Percentiles rank a stretch among this genome's conserved stretches.
Conservation (phyloP, 306 rosid genomes). For the Hylodesmum podocarpum region DNA sequence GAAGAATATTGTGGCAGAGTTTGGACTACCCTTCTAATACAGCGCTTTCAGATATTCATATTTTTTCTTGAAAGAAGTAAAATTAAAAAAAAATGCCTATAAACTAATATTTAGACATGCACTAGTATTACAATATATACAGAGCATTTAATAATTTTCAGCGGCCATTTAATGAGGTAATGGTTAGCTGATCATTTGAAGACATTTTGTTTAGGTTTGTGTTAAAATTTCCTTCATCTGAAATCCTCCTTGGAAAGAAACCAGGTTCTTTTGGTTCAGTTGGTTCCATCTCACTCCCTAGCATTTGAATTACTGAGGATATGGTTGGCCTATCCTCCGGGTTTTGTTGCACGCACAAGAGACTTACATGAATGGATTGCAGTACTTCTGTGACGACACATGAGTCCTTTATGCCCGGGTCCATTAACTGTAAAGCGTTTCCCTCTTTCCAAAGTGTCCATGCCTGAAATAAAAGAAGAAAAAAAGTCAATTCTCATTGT, state of each 20-base stretch:
- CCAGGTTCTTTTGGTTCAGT: conserved; percentile 45
- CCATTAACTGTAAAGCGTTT: background rate
- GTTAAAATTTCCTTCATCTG: background rate
- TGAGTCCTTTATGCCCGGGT: background rate
- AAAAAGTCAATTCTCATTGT: too few relatives aligned
- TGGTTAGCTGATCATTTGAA: conserved; percentile 1
- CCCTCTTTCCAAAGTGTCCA: background rate
- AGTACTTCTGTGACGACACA: background rate
- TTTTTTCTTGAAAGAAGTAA: too few relatives aligned
- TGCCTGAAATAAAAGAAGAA: background rate
- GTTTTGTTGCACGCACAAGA: conserved; percentile 9
- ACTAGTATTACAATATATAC: background rate
- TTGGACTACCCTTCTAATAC: conserved; percentile 29
- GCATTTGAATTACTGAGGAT: conserved; percentile 32
- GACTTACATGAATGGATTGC: conserved; percentile 7
- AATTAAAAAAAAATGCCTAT: too few relatives aligned
- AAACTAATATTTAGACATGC: too few relatives aligned
- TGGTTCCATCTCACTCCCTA: conserved; percentile 32
- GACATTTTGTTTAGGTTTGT: background rate
- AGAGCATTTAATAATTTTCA: background rate
- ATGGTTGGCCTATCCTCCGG: conserved; percentile 30
- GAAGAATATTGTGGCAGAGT: conserved; percentile 33
- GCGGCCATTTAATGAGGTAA: background rate
- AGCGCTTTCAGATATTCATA: background rate
- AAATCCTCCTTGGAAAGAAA: background rate